Evolutionary conservation across 331 rosid genomes (phyloP), one percentile per base, ranked within the genome.

Genomic region (Ulmus americana): DNA sequence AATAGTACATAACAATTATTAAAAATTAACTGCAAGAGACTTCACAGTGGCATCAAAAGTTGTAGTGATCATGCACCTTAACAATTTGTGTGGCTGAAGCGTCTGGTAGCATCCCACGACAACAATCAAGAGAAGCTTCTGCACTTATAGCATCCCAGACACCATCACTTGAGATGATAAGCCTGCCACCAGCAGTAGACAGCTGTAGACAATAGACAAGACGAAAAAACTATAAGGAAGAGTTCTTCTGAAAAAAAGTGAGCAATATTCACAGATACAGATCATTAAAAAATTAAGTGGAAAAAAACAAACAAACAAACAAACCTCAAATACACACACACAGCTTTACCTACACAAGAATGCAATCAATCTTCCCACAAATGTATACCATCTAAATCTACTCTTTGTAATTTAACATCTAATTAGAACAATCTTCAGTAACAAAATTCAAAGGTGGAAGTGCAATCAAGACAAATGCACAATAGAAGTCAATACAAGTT

Each of bases 131-230:
- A 72, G 95, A 88, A 39, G 58, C 72, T 85, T 87, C 99, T 5
- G 97, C 96, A 59, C 86, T 56, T 77, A 94, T 62, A 70, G 92
- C 76, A 81, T 94, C 99, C 99, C 99, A 94, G 45, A 94, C 97
- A 67, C 99, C 99, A 61, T 94, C 99, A 59, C 99, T 94, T 61
- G 97, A 90, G 63, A 94, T 78, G 62, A 90, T 86, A 62, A 94
- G 86, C 79, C 99, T 87, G 72, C 99, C 99, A 64, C 99, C 99
- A 56, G 87, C 78, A 4, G 92, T 72, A 54, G 99, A 87, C 65
- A 94, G 76, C 99, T 94, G 86, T 67, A 80, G 45, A 72, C 53
- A 74, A 39, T 7, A 13, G 15, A 28, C 1, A 22, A 39, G 13
- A 18, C 7, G 11, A 10, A 46, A 10, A 46, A 10, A 46, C 13